These are phyloP conservation scores for Magnolia changhungtana DNA, from an alignment of 164 flowering plant species.

Conservation along the genomic window DNA sequence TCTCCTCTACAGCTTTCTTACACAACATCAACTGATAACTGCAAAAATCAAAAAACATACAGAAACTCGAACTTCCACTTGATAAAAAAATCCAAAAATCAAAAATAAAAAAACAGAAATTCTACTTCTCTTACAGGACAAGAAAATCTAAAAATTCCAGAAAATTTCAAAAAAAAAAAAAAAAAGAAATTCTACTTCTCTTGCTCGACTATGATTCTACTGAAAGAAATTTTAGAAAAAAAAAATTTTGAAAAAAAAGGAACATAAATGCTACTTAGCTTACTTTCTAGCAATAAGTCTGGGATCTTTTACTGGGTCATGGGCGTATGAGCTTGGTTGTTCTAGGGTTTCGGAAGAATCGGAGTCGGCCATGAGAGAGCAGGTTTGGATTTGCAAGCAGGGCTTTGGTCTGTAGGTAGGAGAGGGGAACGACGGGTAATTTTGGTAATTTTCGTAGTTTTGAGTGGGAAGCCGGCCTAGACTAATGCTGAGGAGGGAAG, in stretches of 20 bases:
- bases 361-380: neutral
- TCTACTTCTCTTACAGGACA: neutral
- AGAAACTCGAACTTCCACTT: neutral
- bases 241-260: neutral
- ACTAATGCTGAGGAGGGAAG: too few relatives aligned
- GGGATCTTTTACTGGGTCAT: slow-evolving; percentile 25
- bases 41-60: neutral
- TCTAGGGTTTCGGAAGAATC: neutral
- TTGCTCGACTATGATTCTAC: neutral
- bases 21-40: slow-evolving; percentile 86
- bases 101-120: neutral
- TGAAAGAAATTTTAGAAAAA: neutral
- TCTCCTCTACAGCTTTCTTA: slow-evolving; percentile 73
- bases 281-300: slow-evolving; percentile 34
- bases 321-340: neutral
- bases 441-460: too few relatives aligned
- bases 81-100: neutral
- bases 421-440: too few relatives aligned
- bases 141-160: neutral
- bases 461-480: too few relatives aligned
- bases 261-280: neutral
- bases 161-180: neutral
- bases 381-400: too few relatives aligned
- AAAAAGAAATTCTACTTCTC: neutral
- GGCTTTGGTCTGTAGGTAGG: too few relatives aligned